A percentile compares a stretch with the other conserved stretches of the same genome.
Evolutionary conservation across 2,329 filamentous ascomycete species (phyloP).

Genomic region (Myriangium duriaei): DNA sequence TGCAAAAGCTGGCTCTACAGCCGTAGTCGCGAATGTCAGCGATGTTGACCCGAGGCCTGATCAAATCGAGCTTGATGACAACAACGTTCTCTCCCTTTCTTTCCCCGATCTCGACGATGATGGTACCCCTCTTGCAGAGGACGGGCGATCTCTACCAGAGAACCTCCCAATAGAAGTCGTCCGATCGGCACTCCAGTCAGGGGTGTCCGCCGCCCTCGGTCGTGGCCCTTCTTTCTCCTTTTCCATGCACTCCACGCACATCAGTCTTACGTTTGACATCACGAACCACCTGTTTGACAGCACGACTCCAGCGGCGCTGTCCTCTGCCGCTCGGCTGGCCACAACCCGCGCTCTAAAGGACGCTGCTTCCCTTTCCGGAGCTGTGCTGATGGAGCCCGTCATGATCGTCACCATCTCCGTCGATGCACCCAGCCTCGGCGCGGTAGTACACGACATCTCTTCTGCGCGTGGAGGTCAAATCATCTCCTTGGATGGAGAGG

Average conservation of each 20-base stretch:
- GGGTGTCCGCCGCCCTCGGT: slow-evolving; percentile 69
- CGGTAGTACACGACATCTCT: slow-evolving; percentile 70
- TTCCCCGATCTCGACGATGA: slow-evolving; percentile 38
- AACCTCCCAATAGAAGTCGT: slow-evolving; percentile 39
- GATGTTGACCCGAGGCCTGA: slow-evolving; percentile 20
- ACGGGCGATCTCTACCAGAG: slow-evolving; percentile 40
- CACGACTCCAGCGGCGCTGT: slow-evolving; percentile 54
- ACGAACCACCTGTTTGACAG: slow-evolving; percentile 51
- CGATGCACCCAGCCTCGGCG: slow-evolving; percentile 67
- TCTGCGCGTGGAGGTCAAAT: slow-evolving; percentile 62
- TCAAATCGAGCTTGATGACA: slow-evolving; percentile 41
- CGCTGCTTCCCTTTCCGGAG: slow-evolving; percentile 39
- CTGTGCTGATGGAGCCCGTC: slow-evolving; percentile 78
- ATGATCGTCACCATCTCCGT: slow-evolving; percentile 83
- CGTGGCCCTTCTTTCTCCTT: slow-evolving; percentile 71
- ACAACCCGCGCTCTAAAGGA: slow-evolving; percentile 57
- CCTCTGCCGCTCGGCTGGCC: slow-evolving; percentile 54
- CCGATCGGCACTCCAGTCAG: slow-evolving; percentile 54
- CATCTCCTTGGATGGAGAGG: slow-evolving; percentile 49
- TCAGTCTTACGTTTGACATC: slow-evolving; percentile 58
- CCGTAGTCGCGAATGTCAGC: slow-evolving; percentile 40
- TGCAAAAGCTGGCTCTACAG: slow-evolving; percentile 66
- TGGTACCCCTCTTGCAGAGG: slow-evolving; percentile 26
- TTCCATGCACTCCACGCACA: slow-evolving; percentile 63
- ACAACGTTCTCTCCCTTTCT: slow-evolving; percentile 53